Base-by-base conservation (phyloP, 352 stramenopile genomes). In the Phytophthora hybrid region DNA sequence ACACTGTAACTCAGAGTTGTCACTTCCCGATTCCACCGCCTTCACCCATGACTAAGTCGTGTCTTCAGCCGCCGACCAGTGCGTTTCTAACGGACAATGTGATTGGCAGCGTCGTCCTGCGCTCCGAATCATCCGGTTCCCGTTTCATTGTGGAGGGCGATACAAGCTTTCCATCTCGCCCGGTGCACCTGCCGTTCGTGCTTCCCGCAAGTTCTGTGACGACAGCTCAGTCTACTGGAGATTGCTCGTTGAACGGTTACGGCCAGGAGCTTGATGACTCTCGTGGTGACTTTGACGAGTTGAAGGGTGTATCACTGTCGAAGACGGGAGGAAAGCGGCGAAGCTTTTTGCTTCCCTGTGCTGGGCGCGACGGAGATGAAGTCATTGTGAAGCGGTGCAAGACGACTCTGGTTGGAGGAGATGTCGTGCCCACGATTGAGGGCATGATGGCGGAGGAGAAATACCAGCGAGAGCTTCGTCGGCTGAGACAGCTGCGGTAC, bases 41-140 rank as follows among this genome's bases (percentile, higher is more conserved):
- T 52, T 21, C 46, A 26, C 1, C 14, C 16, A 52, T 52, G 46
- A 26, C 46, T 21, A 52, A 26, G 46, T 66, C 46, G n/a, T 66
- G 46, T 9, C 29, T 51, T n/a, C 46, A 34, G 4, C 59, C 59
- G 18, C 46, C 46, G n/a, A 66, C 58, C 19, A 51, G 19, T 11
- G 46, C 47, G 9, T n/a, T 23, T 19, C 31, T 66, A 13, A 66
- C 29, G 14, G 26, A 29, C 44, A 21, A 64, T 23, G 58, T 55
- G n/a, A 64, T 55, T n/a, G 44, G 59, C 19, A 46, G 44, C n/a
- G 59, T 57, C 7, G 16, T 56, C 37, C 29, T 58, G 1, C 59
- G 46, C 10, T n/a, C 44, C 13, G 16, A 13, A 2, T 32, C 59
- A 11, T 29, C n/a, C 5, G 37, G 29, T n/a, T n/a, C 21, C 3